Base-by-base conservation (phyloP, 805 yeast species). In the Wickerhamia fluorescens region DNA sequence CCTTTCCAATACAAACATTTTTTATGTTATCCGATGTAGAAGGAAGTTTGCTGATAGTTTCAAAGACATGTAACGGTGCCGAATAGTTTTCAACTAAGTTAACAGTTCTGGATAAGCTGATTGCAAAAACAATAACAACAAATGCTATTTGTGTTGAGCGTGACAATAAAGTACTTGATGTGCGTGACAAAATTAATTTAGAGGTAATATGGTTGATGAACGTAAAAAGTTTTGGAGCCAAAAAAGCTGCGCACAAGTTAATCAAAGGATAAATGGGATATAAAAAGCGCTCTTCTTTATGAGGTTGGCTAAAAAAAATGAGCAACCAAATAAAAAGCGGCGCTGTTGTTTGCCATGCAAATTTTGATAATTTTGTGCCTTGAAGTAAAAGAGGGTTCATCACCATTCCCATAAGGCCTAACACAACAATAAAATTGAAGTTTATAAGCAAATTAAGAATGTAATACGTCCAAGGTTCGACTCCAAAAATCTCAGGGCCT, bases 401-500 rank as follows among this genome's bases (percentile, higher is more conserved):
- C 1, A 67, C 4, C 3, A 62, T 17, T 2, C 75, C 76, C 9
- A 54, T 4, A 14, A 47, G 47, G 0, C 68, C 72, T 13, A 75
- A 42, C 1, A 67, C 36, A 0, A 59, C 62, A 14, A 76, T 51
- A 17, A 67, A 36, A 58, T 82, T 82, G 66, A 86, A 87, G 53
- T 88, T 89, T 34, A 89, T 58, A 4, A 76, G 34, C 27, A 89
- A 56, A 45, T 88, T 87, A 34, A 68, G 47, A 7, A 75, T 37
- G 46, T 89, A 89, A 51, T 83, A 89, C 20, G 60, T 49, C 56
- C 80, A 63, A 9, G 92, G 85, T 51, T 88, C 96, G 5, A 72
- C 72, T 16, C 96, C 96, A 56, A 87, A 89, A 14, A 89, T 86
- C 35, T 83, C 78, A 2, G 96, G 96, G 0, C 96, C 96, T 15